Conservation (phyloP, 805 yeast genomes). For the Cyberlindnera japonica region DNA sequence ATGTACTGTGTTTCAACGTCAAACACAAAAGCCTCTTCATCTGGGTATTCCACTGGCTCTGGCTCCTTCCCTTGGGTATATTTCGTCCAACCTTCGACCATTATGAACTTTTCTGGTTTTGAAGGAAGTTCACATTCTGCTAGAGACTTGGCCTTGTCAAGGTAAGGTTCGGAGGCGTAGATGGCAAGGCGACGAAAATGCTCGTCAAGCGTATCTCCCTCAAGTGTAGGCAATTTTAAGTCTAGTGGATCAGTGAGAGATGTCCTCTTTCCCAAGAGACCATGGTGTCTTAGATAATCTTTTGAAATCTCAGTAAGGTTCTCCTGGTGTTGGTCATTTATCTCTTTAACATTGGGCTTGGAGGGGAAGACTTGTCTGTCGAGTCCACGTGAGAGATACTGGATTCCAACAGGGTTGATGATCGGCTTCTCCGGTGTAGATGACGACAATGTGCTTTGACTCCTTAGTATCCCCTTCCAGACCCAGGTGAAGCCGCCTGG, state of each 20-base stretch:
- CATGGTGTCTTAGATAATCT: slow-evolving; percentile 54
- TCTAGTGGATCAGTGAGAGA: slow-evolving; percentile 54
- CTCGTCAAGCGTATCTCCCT: slow-evolving; percentile 72
- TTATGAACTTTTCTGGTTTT: slow-evolving; percentile 50
- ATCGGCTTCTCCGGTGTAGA: slow-evolving; percentile 41
- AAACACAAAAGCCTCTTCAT: slow-evolving; percentile 69
- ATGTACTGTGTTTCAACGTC: slow-evolving; percentile 89
- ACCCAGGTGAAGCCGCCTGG: background rate
- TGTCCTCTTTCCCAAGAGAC: slow-evolving; percentile 74
- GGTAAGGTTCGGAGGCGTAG: slow-evolving; percentile 56
- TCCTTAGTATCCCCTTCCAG: background rate
- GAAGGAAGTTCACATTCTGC: slow-evolving; percentile 33
- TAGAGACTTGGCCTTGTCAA: slow-evolving; percentile 46
- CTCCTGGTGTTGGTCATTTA: slow-evolving; percentile 12
- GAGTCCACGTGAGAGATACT: slow-evolving; percentile 58
- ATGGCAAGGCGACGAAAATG: slow-evolving; percentile 77
- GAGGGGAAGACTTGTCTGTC: slow-evolving; percentile 55
- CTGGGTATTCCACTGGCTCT: slow-evolving; percentile 58
- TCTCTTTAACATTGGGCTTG: slow-evolving; percentile 17
- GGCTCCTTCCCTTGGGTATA: slow-evolving; percentile 59
- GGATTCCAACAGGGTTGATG: slow-evolving; percentile 76
- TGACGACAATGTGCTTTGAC: background rate
- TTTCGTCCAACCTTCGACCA: slow-evolving; percentile 76
- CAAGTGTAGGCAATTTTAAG: slow-evolving; percentile 63
- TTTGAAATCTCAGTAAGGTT: slow-evolving; percentile 51